These are phyloP conservation scores for Phytopythium ostracodes DNA, from an alignment of 352 stramenopile genomes.

Conservation along the genomic window DNA sequence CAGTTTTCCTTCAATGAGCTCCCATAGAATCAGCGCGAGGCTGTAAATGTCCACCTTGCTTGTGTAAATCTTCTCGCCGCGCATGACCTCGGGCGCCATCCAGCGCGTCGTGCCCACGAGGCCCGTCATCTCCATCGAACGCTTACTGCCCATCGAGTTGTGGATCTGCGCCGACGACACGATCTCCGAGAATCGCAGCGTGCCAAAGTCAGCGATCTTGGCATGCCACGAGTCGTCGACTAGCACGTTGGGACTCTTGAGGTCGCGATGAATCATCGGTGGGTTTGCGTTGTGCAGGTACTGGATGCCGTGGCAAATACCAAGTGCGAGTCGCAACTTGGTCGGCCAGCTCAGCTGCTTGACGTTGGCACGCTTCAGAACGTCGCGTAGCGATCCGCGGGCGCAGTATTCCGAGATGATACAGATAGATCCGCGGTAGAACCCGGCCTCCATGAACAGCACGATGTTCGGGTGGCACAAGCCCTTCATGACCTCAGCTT, in stretches of 20 bases:
- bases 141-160: conserved; percentile 26
- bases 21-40: conserved; percentile 83
- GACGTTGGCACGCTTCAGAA: conserved; percentile 77
- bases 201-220: conserved; percentile 91
- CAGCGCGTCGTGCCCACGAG: conserved; percentile 86
- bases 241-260: conserved; percentile 90
- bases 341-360: conserved; percentile 78
- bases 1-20: conserved; percentile 81
- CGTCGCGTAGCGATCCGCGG: conserved; percentile 93
- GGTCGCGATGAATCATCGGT: conserved; percentile 89
- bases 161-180: conserved; percentile 65
- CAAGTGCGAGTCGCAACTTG: conserved; percentile 70
- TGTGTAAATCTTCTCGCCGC: conserved; percentile 81
- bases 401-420: conserved; percentile 96
- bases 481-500: conserved; percentile 78
- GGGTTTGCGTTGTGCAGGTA: conserved; percentile 89
- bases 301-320: conserved; percentile 84
- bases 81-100: conserved; percentile 89
- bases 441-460: conserved; percentile 86
- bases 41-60: conserved; percentile 90
- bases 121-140: conserved; percentile 73
- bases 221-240: conserved; percentile 87
- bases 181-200: conserved; percentile 82
- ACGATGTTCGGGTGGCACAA: conserved; percentile 86
- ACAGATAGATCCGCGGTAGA: conserved; percentile 84